Percentiles rank a stretch among this genome's conserved stretches.
phyloP scores from a whole-genome alignment of 139 green algal genomes.

The Cymbomonas tetramitiformis region DNA sequence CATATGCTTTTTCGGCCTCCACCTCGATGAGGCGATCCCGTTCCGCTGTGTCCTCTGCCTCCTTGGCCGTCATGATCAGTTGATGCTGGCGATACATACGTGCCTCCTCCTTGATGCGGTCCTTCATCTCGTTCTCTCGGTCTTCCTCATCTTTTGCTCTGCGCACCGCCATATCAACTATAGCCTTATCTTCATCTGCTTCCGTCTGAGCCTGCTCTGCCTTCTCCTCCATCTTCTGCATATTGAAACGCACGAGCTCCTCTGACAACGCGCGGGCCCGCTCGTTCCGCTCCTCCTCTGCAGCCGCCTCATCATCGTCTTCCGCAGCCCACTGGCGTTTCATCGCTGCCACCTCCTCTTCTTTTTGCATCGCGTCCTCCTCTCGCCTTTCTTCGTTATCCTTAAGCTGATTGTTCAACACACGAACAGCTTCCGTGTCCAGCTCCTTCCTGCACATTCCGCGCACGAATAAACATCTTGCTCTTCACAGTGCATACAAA shows the following conservation, averaged over 20 bases:
- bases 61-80: not conserved
- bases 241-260: not conserved
- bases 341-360: not conserved
- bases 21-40: not conserved
- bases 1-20: constrained; percentile 1
- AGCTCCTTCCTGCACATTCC: not conserved
- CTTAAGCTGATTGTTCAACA: not conserved
- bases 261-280: not conserved
- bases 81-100: constrained; percentile 4
- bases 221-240: not conserved
- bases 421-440: not conserved
- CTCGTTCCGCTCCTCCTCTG: not conserved
- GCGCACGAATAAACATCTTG: no score
- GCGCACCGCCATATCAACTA: not conserved
- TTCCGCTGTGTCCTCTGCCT: not conserved
- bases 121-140: not conserved
- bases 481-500: no score
- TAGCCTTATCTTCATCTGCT: not conserved
- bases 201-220: not conserved
- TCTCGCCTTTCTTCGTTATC: not conserved
- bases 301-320: not conserved
- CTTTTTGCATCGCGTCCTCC: not conserved
- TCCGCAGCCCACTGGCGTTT: not conserved
- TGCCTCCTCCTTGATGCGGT: not conserved
- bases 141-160: not conserved